These are phyloP conservation scores for Nidula microcarpa DNA, from an alignment of 768 basidiomycete species.

Conservation along the genomic window DNA sequence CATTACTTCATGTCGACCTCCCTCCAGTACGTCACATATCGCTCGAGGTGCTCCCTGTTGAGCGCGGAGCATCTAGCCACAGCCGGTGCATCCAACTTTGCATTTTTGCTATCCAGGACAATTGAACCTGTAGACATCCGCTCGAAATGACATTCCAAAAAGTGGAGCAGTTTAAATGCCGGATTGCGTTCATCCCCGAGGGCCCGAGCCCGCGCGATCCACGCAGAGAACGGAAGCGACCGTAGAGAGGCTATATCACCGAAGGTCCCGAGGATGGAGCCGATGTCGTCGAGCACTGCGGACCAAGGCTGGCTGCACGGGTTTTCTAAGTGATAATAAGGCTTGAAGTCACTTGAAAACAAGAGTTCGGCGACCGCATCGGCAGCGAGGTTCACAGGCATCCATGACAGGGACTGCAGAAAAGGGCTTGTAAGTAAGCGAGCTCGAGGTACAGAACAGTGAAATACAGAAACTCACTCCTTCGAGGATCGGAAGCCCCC, in stretches of 20 bases:
- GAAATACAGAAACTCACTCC: constrained; percentile 18
- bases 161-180: constrained; percentile 22
- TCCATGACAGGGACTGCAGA: constrained; percentile 29
- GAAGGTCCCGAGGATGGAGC: constrained; percentile 12
- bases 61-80: too few relatives aligned
- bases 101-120: constrained; percentile 9
- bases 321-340: constrained; percentile 32
- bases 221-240: constrained; percentile 19
- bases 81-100: too few relatives aligned
- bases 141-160: constrained; percentile 28
- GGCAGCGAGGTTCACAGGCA: constrained; percentile 28
- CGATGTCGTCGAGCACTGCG: constrained; percentile 21
- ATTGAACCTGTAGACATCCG: constrained; percentile 26
- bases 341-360: constrained; percentile 23
- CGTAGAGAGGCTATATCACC: constrained; percentile 12
- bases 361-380: constrained; percentile 23
- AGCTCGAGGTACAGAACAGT: not conserved
- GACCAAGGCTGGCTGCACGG: constrained; percentile 30
- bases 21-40: too few relatives aligned
- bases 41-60: too few relatives aligned
- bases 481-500: constrained; percentile 20
- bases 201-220: constrained; percentile 21
- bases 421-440: too few relatives aligned
- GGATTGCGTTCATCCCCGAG: constrained; percentile 21
- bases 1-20: too few relatives aligned